phyloP scores from a whole-genome alignment of 495 filamentous ascomycete genomes.

The Penicillium parvum region DNA sequence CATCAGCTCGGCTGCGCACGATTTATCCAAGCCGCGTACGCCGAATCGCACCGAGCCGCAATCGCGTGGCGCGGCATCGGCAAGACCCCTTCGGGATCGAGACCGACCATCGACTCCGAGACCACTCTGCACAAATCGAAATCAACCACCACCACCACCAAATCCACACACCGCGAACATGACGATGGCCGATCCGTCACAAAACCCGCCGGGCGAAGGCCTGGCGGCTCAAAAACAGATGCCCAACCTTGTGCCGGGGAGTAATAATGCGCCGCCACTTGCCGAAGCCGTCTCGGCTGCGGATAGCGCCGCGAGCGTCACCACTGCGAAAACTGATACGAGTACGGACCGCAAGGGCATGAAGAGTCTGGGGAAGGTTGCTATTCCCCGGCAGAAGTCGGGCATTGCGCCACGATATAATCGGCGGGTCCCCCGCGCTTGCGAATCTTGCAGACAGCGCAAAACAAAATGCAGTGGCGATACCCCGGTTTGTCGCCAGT shows the following conservation, averaged over 20 bases:
- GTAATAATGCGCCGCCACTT: background rate
- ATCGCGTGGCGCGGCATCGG: conserved; percentile 6
- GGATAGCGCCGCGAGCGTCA: too few relatives aligned
- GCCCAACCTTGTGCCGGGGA: background rate
- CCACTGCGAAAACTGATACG: background rate
- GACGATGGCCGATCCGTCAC: conserved; percentile 15
- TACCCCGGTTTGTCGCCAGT: conserved; percentile 54
- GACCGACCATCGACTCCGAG: background rate
- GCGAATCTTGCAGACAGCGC: conserved; percentile 67
- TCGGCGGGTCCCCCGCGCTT: conserved; percentile 53
- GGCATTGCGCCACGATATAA: conserved; percentile 30
- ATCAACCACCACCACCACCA: background rate
- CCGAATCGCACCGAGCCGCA: background rate
- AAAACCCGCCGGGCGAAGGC: background rate
- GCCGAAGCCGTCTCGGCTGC: too few relatives aligned
- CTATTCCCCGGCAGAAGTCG: conserved; percentile 42
- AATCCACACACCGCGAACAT: conserved; percentile 8
- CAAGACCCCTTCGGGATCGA: background rate
- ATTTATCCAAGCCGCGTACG: background rate
- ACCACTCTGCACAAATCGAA: too few relatives aligned
- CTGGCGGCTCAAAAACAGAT: background rate
- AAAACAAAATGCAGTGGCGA: conserved; percentile 62
- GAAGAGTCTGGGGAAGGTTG: conserved; percentile 36
- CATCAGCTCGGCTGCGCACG: background rate
- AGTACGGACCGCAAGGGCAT: background rate